Percentiles rank a stretch among this genome's conserved stretches.
Conservation (phyloP, 164 flowering plant species). For the Stephania yunnanensis region DNA sequence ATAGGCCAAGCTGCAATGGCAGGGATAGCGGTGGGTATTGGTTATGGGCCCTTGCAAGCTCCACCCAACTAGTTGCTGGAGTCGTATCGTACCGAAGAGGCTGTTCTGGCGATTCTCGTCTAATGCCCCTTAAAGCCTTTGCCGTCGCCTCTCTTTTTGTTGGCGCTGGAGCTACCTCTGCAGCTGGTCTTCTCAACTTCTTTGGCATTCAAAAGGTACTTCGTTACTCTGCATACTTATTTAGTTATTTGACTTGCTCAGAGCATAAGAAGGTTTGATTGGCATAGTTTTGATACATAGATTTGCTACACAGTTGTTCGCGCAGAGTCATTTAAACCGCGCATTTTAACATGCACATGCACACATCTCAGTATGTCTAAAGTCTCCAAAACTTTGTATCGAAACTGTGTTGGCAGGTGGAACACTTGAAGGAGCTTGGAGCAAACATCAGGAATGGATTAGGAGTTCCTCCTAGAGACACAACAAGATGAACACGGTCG, state of each 20-base stretch:
- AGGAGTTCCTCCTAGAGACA: slow-evolving; percentile 30
- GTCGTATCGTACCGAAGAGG: slow-evolving; percentile 37
- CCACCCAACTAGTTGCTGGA: slow-evolving; percentile 48
- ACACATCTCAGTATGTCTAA: too few species aligned
- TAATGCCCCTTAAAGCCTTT: slow-evolving; percentile 81
- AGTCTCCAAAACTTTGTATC: too few species aligned
- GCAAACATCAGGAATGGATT: slow-evolving; percentile 39
- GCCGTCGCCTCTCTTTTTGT: slow-evolving; percentile 77
- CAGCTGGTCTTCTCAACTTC: slow-evolving; percentile 35
- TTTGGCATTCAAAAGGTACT: slow-evolving; percentile 39
- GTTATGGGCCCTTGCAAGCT: slow-evolving; percentile 67
- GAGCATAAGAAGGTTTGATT: too few species aligned
- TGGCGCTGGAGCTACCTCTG: slow-evolving; percentile 58
- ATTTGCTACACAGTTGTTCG: too few species aligned
- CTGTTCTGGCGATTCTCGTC: slow-evolving; percentile 27
- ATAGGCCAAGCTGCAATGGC: not conserved
- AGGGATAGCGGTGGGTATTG: slow-evolving; percentile 18
- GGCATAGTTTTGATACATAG: too few species aligned
- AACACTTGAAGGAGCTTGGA: slow-evolving; percentile 45
- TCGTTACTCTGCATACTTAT: too few species aligned
- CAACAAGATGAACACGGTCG: too few species aligned
- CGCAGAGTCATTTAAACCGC: too few species aligned
- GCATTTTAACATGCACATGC: too few species aligned
- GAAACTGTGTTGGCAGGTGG: slow-evolving; percentile 22
- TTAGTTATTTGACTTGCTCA: too few species aligned